Evolutionary conservation across 1,139 yeast species (phyloP), one percentile per base, ranked within the genome.

Genomic region (Pichia sp.): DNA sequence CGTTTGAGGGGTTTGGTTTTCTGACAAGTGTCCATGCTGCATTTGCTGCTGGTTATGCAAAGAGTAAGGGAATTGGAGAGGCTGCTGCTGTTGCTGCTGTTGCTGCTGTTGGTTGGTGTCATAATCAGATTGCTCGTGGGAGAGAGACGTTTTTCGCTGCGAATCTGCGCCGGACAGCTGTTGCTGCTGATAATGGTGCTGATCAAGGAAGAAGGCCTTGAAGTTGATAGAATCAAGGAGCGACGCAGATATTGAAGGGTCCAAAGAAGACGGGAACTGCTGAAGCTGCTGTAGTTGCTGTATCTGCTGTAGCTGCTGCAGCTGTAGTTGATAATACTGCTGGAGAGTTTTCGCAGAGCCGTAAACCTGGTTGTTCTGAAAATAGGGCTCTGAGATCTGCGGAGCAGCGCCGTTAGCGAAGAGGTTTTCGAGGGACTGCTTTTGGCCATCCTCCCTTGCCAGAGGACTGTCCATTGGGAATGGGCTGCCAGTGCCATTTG

Each of bases 251-350:
- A 38, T 40, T 2, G 31, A 34, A 31, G 49, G 49, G 29, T 46
- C 49, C 29, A 46, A 32, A 8, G 30, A 15, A 31, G 49, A 34
- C 15, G 42, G 30, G 8, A 31, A 16, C 19, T 48, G 49, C 23
- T 49, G 52, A n/a, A 51, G 49, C 23, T 49, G 53, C 26, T 51
- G 54, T 5, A 32, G 7, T 32, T 51, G 54, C 10, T 36, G 45
- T 30, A 23, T 34, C 30, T 49, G 51, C 15, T 47, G 41, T 36
- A 43, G 11, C 19, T 50, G 53, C 23, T 44, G 49, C 2, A 29
- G 15, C 26, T 40, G 34, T 2, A 32, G 13, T 15, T 45, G 52
- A 15, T 49, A 48, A 11, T 32, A 15, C 30, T 44, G 46, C 16
- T 49, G 48, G 13, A 45, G 26, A 7, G 32, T 45, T 32, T n/a